phyloP scores from a whole-genome alignment of 2,329 filamentous ascomycete species.

The Alternaria incomplexa region DNA sequence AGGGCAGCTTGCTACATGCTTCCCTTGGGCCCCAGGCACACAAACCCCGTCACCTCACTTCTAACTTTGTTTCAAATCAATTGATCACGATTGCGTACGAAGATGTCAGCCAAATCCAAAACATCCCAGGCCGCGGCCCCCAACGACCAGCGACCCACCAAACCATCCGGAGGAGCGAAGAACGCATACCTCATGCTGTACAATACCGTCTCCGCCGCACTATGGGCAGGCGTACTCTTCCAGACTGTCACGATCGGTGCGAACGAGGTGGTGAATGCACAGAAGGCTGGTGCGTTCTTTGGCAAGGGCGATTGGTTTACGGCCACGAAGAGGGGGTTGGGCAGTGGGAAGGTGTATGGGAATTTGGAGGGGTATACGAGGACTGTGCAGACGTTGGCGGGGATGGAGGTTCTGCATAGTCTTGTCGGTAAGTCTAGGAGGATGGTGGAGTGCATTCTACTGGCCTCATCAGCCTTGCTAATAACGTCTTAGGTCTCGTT shows the following conservation, averaged over 20 bases:
- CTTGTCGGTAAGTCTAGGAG: slow-evolving; percentile 66
- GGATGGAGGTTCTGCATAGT: slow-evolving; percentile 84
- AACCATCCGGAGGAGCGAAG: slow-evolving; percentile 20
- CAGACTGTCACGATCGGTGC: slow-evolving; percentile 65
- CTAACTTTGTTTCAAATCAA: neutral
- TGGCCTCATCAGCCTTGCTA: too few species aligned
- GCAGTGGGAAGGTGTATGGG: slow-evolving; percentile 61
- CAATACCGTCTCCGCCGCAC: slow-evolving; percentile 76
- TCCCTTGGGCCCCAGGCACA: neutral
- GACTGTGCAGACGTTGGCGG: slow-evolving; percentile 82
- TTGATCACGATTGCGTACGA: neutral
- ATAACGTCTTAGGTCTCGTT: slow-evolving; percentile 69
- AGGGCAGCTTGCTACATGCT: neutral
- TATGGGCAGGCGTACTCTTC: slow-evolving; percentile 80
- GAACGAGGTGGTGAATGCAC: slow-evolving; percentile 17
- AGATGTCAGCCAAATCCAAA: slow-evolving; percentile 9
- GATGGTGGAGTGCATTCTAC: too few species aligned
- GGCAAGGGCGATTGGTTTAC: slow-evolving; percentile 11
- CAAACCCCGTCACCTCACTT: neutral
- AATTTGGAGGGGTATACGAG: slow-evolving; percentile 71
- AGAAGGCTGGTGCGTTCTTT: slow-evolving; percentile 19
- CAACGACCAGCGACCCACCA: slow-evolving; percentile 7
- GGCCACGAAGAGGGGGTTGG: slow-evolving; percentile 21
- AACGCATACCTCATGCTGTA: slow-evolving; percentile 78
- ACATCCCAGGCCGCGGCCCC: neutral